Evolutionary conservation across 805 yeast genomes (phyloP).

Genomic region (Metschnikowia chrysomelidarum): DNA sequence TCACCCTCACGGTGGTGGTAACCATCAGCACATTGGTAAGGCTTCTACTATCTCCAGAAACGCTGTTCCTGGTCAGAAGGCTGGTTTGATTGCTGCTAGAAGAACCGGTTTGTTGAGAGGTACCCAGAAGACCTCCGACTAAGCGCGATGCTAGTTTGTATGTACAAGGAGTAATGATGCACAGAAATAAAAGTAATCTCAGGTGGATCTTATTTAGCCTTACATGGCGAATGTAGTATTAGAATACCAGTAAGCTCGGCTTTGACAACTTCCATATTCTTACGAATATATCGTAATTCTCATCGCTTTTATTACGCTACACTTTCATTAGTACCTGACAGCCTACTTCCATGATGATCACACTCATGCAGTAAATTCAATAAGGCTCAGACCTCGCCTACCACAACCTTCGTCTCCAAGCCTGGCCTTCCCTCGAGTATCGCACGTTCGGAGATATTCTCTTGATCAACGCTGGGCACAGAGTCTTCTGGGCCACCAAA

Average conservation of each 20-base stretch:
- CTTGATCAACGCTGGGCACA: conserved; percentile 7
- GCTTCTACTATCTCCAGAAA: conserved; percentile 99
- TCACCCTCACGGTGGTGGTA: conserved; percentile 99
- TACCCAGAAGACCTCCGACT: conserved; percentile 80
- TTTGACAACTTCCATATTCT: neutral
- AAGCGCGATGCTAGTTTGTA: conserved; percentile 21
- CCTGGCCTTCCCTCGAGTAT: conserved; percentile 1
- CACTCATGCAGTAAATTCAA: neutral
- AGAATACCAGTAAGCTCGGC: neutral
- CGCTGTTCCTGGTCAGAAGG: conserved; percentile 99
- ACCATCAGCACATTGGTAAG: conserved; percentile 99
- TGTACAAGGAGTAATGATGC: conserved; percentile 20
- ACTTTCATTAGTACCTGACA: neutral
- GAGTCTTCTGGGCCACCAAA: conserved; percentile 1
- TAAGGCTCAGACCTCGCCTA: neutral
- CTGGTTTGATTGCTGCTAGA: conserved; percentile 99
- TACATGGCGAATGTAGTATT: neutral
- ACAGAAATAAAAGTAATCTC: conserved; percentile 13
- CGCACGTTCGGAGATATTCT: conserved; percentile 5
- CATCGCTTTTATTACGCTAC: neutral
- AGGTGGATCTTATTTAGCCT: conserved; percentile 4
- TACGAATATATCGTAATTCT: neutral
- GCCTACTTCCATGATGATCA: neutral
- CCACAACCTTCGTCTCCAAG: neutral
- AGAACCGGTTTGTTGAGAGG: conserved; percentile 99